Base-by-base conservation (phyloP, 2,329 filamentous ascomycete species). In the Verticillium dahliae region DNA sequence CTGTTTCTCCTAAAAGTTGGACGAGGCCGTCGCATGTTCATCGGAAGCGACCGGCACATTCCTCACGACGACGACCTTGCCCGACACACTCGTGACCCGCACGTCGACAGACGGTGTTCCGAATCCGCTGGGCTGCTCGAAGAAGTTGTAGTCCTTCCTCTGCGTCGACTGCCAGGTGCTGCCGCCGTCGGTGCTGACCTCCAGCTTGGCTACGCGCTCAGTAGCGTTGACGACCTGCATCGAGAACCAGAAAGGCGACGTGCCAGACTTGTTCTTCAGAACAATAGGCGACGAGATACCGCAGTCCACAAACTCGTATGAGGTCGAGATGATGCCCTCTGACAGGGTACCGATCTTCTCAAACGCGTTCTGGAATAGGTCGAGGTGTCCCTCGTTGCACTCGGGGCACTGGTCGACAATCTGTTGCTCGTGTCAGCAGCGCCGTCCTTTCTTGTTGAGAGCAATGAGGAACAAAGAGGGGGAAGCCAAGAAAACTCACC, bases 221-320 rank as follows among this genome's bases (percentile, higher is more conserved):
- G 86, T 87, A 67, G 82, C 75, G 72, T 89, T 88, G 67, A 87
- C 77, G 54, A 89, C 85, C 71, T 90, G 87, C 78, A 75, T 74
- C 54, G 70, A 71, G 67, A 72, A 74, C 77, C 75, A 81, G 68
- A 74, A 72, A n/a, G 66, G 58, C 6, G 76, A 79, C 4, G 76
- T 76, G 10, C 78, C 78, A 15, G 70, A 71, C 71, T 80, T 80
- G 72, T 76, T 79, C 67, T 75, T 75, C 9, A 80, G 72, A n/a
- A 72, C 63, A 4, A 80, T 69, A 3, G 78, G 76, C 2, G 72
- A 70, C 2, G 71, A 71, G 69, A 80, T 79, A 60, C 74, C 76
- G 65, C 78, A 80, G 27, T 70, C 63, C 37, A 78, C 74, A 57
- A 73, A 70, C 14, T 69, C 69, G 67, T 76, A 77, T 0, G 70